Percentiles rank a stretch among this genome's conserved stretches.
Conservation (phyloP, 2,329 filamentous ascomycete species). For the Zymoseptoria crescenta region DNA sequence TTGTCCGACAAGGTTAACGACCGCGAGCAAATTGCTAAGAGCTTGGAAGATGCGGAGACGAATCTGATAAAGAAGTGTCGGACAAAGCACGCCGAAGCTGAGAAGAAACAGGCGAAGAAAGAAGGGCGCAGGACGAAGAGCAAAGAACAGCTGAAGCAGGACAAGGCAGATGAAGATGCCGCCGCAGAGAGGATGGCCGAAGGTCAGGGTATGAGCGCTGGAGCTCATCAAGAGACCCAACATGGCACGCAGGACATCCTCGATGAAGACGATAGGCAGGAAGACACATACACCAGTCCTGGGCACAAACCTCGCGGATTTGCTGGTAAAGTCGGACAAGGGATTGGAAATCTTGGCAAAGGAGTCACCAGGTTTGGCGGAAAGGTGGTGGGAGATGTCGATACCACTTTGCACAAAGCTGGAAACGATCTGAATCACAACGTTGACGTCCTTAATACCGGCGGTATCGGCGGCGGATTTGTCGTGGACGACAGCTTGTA, state of each 20-base stretch:
- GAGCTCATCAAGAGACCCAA: constrained; percentile 23
- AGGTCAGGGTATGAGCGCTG: constrained; percentile 25
- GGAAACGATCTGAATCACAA: constrained; percentile 14
- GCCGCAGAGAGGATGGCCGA: constrained; percentile 26
- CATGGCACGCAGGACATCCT: constrained; percentile 26
- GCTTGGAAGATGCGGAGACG: constrained; percentile 75
- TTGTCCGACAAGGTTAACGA: constrained; percentile 76
- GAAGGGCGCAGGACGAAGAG: constrained; percentile 47
- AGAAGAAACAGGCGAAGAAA: constrained; percentile 46
- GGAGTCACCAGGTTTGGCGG: constrained; percentile 32
- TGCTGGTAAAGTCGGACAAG: constrained; percentile 15
- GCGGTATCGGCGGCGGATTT: constrained; percentile 15
- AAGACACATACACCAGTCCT: constrained; percentile 10
- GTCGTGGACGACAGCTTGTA: constrained; percentile 19
- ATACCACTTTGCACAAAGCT: constrained; percentile 23
- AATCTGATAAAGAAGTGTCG: constrained; percentile 73
- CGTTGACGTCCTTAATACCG: constrained; percentile 11
- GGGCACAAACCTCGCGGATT: constrained; percentile 14
- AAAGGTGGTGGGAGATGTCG: constrained; percentile 34
- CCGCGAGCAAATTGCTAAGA: constrained; percentile 61
- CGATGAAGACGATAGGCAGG: constrained; percentile 18
- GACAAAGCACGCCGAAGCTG: constrained; percentile 60
- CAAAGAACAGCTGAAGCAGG: constrained; percentile 40
- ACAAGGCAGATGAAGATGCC: constrained; percentile 20
- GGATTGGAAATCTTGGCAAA: constrained; percentile 19